These are phyloP conservation scores for Linderniella brevidens DNA, from an alignment of 257 asterid species.

Conservation along the genomic window DNA sequence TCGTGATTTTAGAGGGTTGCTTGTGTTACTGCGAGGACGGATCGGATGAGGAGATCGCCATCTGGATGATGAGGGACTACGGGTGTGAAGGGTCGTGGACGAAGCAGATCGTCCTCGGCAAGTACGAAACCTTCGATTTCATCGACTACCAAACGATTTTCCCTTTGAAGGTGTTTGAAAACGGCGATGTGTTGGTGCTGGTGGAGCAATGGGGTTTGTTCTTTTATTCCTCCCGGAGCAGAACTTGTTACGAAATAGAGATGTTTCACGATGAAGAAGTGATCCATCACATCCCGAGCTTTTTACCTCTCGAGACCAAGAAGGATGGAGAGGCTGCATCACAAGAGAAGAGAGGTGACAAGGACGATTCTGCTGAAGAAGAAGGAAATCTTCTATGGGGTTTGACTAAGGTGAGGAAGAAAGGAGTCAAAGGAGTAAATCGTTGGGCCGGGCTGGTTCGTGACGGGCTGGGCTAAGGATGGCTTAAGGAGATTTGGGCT, in stretches of 20 bases:
- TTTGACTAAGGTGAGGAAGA: no score
- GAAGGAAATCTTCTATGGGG: no score
- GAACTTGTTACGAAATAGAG: conserved; percentile 1
- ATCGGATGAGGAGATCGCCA: conserved; percentile 11
- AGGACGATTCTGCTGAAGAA: no score
- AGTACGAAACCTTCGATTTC: conserved; percentile 7
- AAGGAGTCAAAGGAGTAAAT: no score
- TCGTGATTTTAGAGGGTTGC: conserved; percentile 12
- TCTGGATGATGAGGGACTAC: conserved; percentile 29
- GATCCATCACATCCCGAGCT: neutral
- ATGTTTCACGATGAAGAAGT: neutral
- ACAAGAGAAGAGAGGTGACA: no score
- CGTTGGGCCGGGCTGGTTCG: no score
- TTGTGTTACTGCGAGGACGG: conserved; percentile 17
- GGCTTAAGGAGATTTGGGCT: no score
- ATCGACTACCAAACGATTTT: conserved; percentile 1
- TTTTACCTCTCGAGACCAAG: no score
- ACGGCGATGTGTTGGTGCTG: conserved; percentile 23
- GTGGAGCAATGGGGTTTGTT: conserved; percentile 17
- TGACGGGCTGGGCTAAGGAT: no score
- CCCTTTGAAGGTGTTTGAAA: conserved; percentile 17
- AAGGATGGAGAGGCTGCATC: no score
- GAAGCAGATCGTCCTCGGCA: conserved; percentile 14
- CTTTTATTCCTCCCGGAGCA: conserved; percentile 11
- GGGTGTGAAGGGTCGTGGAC: conserved; percentile 20